Conservation (phyloP, 2,329 filamentous ascomycete species). For the Colletotrichum sp. region DNA sequence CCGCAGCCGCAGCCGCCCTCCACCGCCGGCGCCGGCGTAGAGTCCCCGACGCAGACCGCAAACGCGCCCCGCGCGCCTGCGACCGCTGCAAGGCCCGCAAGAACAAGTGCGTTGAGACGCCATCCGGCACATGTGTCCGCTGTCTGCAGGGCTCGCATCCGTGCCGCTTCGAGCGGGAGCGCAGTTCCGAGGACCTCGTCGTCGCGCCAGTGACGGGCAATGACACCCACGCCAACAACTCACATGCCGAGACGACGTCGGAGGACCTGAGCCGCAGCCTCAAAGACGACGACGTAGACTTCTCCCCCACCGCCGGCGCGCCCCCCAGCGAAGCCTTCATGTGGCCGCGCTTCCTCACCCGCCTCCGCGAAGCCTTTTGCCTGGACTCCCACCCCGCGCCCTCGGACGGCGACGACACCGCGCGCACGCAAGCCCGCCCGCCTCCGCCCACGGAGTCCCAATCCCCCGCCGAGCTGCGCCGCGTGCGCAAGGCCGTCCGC, state of each 20-base stretch:
- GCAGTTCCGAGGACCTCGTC: neutral
- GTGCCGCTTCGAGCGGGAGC: constrained; percentile 23
- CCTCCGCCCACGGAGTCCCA: neutral
- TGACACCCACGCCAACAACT: neutral
- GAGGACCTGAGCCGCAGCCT: neutral
- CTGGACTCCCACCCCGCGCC: constrained; percentile 22
- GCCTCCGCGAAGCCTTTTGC: constrained; percentile 28
- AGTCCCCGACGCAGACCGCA: constrained; percentile 36
- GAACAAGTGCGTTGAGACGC: constrained; percentile 34
- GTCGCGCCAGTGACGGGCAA: neutral
- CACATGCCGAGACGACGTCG: neutral
- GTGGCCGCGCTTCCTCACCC: constrained; percentile 30
- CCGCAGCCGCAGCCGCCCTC: neutral
- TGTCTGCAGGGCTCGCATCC: constrained; percentile 27
- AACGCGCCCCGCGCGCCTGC: constrained; percentile 36
- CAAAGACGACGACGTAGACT: neutral
- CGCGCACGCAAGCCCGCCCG: constrained; percentile 13
- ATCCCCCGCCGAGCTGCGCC: constrained; percentile 19
- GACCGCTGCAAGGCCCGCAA: constrained; percentile 38
- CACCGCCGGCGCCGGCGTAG: constrained; percentile 23
- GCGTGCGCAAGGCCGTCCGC: constrained; percentile 25
- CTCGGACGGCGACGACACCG: constrained; percentile 20
- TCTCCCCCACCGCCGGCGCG: constrained; percentile 13
- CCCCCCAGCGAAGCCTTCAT: constrained; percentile 25
- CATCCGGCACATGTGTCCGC: constrained; percentile 29